Conservation (phyloP, 2,329 filamentous ascomycete genomes). For the Xylariaceae sp. region DNA sequence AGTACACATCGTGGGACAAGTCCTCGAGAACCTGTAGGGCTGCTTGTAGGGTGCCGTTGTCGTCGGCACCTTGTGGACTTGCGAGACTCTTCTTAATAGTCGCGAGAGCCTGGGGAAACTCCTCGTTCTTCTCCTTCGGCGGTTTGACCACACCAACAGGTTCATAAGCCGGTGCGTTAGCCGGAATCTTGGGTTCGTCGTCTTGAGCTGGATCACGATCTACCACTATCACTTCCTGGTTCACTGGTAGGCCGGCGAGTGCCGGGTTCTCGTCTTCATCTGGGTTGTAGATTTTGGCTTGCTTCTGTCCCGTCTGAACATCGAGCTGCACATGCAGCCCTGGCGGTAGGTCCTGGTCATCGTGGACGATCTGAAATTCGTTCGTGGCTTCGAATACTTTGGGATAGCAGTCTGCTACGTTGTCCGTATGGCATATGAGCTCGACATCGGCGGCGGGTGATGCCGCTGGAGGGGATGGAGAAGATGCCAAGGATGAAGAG, state of each 20-base stretch:
- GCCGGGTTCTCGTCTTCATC: slow-evolving; percentile 41
- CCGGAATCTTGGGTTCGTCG: slow-evolving; percentile 36
- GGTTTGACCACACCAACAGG: slow-evolving; percentile 52
- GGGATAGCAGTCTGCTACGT: slow-evolving; percentile 60
- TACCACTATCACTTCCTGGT: slow-evolving; percentile 50
- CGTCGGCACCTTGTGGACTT: slow-evolving; percentile 19
- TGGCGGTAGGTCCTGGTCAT: slow-evolving; percentile 59
- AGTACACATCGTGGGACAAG: slow-evolving; percentile 64
- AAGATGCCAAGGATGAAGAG: slow-evolving; percentile 25
- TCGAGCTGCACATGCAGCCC: slow-evolving; percentile 64
- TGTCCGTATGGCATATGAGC: slow-evolving; percentile 59
- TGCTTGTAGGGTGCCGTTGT: slow-evolving; percentile 37
- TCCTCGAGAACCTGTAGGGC: slow-evolving; percentile 57
- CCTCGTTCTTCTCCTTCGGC: slow-evolving; percentile 38
- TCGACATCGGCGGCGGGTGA: slow-evolving; percentile 42
- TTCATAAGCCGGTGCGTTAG: slow-evolving; percentile 53
- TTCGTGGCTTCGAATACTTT: slow-evolving; percentile 58
- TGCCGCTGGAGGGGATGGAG: slow-evolving; percentile 28
- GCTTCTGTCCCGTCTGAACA: slow-evolving; percentile 57
- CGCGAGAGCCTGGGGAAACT: slow-evolving; percentile 44
- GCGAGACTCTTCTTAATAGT: slow-evolving; percentile 43
- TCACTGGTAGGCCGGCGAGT: slow-evolving; percentile 47
- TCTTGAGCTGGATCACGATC: slow-evolving; percentile 39
- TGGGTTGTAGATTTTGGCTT: slow-evolving; percentile 61
- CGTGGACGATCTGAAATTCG: slow-evolving; percentile 57